These are phyloP conservation scores for Tetrastigma voinierianum DNA, from an alignment of 164 flowering plant species.

Conservation along the genomic window DNA sequence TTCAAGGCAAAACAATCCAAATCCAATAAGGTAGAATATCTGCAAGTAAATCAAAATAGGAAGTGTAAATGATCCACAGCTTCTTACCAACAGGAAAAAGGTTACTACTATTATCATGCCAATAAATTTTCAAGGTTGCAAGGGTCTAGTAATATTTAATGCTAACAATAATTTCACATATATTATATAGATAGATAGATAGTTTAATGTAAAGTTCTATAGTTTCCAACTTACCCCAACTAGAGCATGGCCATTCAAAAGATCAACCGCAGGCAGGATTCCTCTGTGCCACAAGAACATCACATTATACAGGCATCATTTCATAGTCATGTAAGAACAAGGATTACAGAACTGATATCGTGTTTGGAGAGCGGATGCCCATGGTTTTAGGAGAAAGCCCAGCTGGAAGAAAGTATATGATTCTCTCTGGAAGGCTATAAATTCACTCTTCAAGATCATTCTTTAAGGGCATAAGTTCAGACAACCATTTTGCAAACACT, in stretches of 20 bases:
- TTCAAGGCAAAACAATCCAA: slow-evolving; percentile 44
- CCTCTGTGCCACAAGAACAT: slow-evolving; percentile 40
- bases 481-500: too few relatives aligned
- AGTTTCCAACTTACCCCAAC: slow-evolving; percentile 51
- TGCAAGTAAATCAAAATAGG: slow-evolving; percentile 17
- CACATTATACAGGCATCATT: slow-evolving; percentile 12
- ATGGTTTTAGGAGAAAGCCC: not conserved
- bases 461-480: too few relatives aligned
- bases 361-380: not conserved
- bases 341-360: too few relatives aligned
- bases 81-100: too few relatives aligned
- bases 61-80: too few relatives aligned
- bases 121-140: not conserved
- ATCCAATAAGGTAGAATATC: slow-evolving; percentile 56
- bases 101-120: too few relatives aligned
- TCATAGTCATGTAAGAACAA: too few relatives aligned
- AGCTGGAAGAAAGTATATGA: not conserved
- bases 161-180: not conserved
- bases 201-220: too few relatives aligned
- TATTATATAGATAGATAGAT: too few relatives aligned
- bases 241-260: slow-evolving; percentile 33
- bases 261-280: slow-evolving; percentile 60
- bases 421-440: too few relatives aligned
- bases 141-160: not conserved
- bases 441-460: too few relatives aligned